Conservation (phyloP, 106 monocot genomes). For the Cymbidium sinense region DNA sequence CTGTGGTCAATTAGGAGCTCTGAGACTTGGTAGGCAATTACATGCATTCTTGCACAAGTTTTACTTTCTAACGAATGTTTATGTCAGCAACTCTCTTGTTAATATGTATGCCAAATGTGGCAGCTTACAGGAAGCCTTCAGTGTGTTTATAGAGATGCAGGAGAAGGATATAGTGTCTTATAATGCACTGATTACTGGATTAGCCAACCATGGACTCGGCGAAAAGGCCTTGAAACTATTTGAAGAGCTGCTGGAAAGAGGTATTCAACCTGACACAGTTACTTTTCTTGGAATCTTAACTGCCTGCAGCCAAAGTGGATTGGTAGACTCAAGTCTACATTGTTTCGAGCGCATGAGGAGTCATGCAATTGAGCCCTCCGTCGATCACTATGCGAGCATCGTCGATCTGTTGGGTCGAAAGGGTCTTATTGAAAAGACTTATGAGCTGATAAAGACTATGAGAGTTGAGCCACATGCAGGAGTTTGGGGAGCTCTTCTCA, state of each 20-base stretch:
- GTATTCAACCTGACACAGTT: constrained; percentile 29
- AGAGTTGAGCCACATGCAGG: constrained; percentile 29
- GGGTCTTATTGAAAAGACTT: constrained; percentile 34
- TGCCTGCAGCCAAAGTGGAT: constrained; percentile 34
- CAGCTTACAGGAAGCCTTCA: constrained; percentile 19
- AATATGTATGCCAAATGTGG: constrained; percentile 62
- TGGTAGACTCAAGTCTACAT: constrained; percentile 13
- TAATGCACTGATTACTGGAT: constrained; percentile 37
- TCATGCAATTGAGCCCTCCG: constrained; percentile 29
- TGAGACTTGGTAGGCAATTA: constrained; percentile 20
- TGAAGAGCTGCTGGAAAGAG: constrained; percentile 14
- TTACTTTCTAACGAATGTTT: constrained; percentile 13
- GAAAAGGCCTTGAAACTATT: constrained; percentile 31
- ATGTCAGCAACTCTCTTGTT: constrained; percentile 36
- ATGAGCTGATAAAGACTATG: constrained; percentile 30
- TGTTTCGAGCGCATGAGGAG: constrained; percentile 35
- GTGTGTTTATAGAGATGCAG: constrained; percentile 22
- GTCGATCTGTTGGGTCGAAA: constrained; percentile 42
- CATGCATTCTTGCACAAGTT: constrained; percentile 36
- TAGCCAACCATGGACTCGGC: constrained; percentile 36
- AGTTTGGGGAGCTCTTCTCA: constrained; percentile 52
- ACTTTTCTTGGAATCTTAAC: constrained; percentile 44
- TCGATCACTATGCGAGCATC: constrained; percentile 48
- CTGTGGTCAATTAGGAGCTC: constrained; percentile 30
- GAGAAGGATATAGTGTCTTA: constrained; percentile 44